phyloP scores from a whole-genome alignment of 179 eudicot genomes.

The Silene vulgaris region DNA sequence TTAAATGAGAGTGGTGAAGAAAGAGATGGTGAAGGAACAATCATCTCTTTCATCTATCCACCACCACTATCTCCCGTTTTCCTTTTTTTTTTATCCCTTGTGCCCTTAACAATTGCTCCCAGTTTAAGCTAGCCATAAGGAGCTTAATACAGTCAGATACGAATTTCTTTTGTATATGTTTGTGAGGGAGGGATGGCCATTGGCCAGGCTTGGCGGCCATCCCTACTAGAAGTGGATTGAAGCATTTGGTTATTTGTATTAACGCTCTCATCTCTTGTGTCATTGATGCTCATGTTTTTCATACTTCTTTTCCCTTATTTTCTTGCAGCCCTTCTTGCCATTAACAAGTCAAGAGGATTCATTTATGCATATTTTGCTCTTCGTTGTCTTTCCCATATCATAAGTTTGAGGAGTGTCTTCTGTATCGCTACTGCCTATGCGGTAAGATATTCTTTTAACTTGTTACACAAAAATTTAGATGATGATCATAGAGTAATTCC shows the following conservation, averaged over 20 bases:
- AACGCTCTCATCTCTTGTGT: background rate
- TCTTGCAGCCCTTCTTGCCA: constrained; percentile 63
- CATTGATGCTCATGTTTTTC: background rate
- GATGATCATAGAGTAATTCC: background rate
- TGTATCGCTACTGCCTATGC: constrained; percentile 81
- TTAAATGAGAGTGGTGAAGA: too few relatives aligned
- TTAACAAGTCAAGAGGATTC: constrained; percentile 46
- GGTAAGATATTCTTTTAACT: constrained; percentile 38
- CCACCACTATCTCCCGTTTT: too few relatives aligned
- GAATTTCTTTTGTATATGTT: too few relatives aligned
- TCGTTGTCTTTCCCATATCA: constrained; percentile 58
- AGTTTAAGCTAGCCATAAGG: too few relatives aligned
- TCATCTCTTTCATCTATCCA: too few relatives aligned
- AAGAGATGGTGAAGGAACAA: too few relatives aligned
- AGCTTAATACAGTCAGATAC: too few relatives aligned
- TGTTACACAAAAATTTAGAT: background rate
- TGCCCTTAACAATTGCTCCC: too few relatives aligned
- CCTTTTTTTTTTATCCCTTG: too few relatives aligned
- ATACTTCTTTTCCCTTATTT: background rate
- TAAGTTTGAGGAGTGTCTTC: constrained; percentile 75
- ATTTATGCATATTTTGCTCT: constrained; percentile 68
- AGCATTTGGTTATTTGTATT: background rate
- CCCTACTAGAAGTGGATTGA: too few relatives aligned
- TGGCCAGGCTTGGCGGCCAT: too few relatives aligned
- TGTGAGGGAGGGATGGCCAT: too few relatives aligned